These are phyloP conservation scores for Apiotrichum veenhuisii DNA, from an alignment of 1,284 basidiomycete genomes.

Conservation along the genomic window DNA sequence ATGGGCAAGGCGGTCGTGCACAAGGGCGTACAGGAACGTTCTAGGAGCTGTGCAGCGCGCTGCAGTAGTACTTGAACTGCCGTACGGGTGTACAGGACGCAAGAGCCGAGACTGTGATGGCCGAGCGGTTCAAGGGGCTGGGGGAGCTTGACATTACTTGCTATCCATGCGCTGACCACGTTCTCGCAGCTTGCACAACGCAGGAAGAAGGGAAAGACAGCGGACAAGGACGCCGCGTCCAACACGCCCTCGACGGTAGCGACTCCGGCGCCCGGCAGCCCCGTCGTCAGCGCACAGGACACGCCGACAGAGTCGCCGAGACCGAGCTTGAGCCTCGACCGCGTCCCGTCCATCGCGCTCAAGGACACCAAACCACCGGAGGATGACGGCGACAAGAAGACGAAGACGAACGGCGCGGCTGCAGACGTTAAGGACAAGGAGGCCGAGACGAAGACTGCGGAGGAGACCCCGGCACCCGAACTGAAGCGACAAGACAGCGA, in stretches of 20 bases:
- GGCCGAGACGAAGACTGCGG: neutral
- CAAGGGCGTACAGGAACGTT: too few relatives aligned
- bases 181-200: conserved; percentile 26
- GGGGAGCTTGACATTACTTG: too few relatives aligned
- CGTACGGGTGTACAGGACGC: too few relatives aligned
- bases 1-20: too few relatives aligned
- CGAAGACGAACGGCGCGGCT: conserved; percentile 4
- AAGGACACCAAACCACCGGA: conserved; percentile 9
- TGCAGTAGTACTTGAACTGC: too few relatives aligned
- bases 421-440: conserved; percentile 2
- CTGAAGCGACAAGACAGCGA: conserved; percentile 9
- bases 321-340: conserved; percentile 29
- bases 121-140: too few relatives aligned
- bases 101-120: too few relatives aligned
- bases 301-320: conserved; percentile 23
- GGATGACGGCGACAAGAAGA: conserved; percentile 5
- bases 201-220: conserved; percentile 33
- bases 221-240: conserved; percentile 11
- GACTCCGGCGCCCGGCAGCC: conserved; percentile 11
- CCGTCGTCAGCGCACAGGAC: conserved; percentile 4
- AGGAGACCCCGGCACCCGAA: neutral
- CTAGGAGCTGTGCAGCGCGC: too few relatives aligned
- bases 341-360: conserved; percentile 1
- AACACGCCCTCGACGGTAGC: conserved; percentile 6
- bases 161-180: conserved; percentile 5